Conservation (phyloP, 2,329 filamentous ascomycete genomes). For the Lecanicillium sp. region DNA sequence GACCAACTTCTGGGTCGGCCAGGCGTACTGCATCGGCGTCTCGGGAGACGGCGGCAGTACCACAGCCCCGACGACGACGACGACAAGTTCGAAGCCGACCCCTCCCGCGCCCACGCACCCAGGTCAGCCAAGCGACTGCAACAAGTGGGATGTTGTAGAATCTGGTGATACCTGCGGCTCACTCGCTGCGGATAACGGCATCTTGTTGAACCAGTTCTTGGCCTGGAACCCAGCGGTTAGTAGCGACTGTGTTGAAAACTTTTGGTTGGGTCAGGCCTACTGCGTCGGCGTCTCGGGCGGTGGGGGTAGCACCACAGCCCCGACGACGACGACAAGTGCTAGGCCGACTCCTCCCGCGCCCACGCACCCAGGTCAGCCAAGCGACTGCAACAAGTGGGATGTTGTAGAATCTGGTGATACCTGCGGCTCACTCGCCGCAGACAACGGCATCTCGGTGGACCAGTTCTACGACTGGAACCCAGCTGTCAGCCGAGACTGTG, state of each 20-base stretch:
- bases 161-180: slow-evolving; percentile 14
- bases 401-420: slow-evolving; percentile 12
- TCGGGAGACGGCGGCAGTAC: slow-evolving; percentile 3
- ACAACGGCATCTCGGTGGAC: slow-evolving; percentile 15
- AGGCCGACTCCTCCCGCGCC: not conserved
- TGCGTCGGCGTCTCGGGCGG: slow-evolving; percentile 20
- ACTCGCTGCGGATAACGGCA: slow-evolving; percentile 11
- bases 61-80: too few species aligned
- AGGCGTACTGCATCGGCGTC: slow-evolving; percentile 17
- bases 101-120: slow-evolving; percentile 7
- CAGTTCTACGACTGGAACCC: slow-evolving; percentile 20
- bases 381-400: slow-evolving; percentile 13
- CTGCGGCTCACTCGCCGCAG: slow-evolving; percentile 11
- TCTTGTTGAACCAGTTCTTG: slow-evolving; percentile 18
- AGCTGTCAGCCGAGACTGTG: slow-evolving; percentile 17
- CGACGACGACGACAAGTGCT: slow-evolving; percentile 7
- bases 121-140: slow-evolving; percentile 10
- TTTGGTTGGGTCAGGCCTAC: slow-evolving; percentile 17
- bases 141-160: slow-evolving; percentile 12
- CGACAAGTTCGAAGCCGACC: too few species aligned
- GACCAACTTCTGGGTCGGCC: slow-evolving; percentile 16
- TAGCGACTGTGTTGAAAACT: slow-evolving; percentile 18
- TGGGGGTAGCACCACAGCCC: slow-evolving; percentile 1
- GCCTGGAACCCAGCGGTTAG: slow-evolving; percentile 19
- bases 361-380: not conserved